Evolutionary conservation across 257 asterid species (phyloP), one percentile per base, ranked within the genome.

Genomic region (Nicotiana noctiflora): DNA sequence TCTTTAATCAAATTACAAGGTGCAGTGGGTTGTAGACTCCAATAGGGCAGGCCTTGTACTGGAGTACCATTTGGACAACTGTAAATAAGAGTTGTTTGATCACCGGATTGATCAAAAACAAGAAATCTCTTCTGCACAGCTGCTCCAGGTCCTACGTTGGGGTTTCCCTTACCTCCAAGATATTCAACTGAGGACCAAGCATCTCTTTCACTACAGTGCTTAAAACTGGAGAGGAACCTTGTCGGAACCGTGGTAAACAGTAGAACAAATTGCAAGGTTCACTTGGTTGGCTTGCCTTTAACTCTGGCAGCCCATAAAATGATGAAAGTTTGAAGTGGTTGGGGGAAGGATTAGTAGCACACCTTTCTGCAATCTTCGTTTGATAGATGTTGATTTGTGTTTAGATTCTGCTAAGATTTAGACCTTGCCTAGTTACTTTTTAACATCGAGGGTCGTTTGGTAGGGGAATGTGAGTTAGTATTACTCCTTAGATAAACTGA

Each of bases 51-150:
- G 70, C 76, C 84, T 8, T 79, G 88, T 25, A 83, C 72, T 13
- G 91, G 90, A 52, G 85, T 13, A n/a, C 84, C 89, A 44, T 80
- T 66, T 60, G 86, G 88, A 9, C 96, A 89, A 84, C 84, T 91
- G 75, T 86, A 93, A 13, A 95, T 66, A 72, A 92, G 53, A 49
- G 94, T 91, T 21, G 93, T 95, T 81, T 87, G 91, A 62, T 88
- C 93, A 76, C 92, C 93, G 11, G 97, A 92, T 61, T 89, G 97
- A 86, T 95, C 99, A 80, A 95, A 93, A 15, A 93, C 96, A 4
- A 95, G 91, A 83, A 91, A 95, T 78, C 81, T 85, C 88, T 88
- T 95, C 65, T 64, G 91, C 27, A 1, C 27, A 27, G 76, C 21
- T 18, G 78, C 80, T 6, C 79, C 63, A 25, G 80, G 17, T 76